These are phyloP conservation scores for Penicillium sp. DNA, from an alignment of 2,329 filamentous ascomycete species.

Conservation along the genomic window DNA sequence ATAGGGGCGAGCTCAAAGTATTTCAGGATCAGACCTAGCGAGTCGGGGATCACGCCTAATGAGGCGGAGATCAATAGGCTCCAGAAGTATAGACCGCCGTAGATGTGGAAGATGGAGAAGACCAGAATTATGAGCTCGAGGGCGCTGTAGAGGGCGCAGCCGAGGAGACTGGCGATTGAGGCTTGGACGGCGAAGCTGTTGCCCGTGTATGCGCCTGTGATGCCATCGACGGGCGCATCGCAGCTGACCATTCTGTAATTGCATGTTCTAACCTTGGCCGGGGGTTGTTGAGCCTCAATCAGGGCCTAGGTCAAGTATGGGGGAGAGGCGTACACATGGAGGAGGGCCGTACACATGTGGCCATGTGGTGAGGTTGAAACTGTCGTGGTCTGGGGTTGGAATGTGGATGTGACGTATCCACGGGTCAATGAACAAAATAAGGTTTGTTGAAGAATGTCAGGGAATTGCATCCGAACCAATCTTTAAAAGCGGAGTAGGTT, in stretches of 20 bases:
- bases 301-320: background rate
- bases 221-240: slow-evolving; percentile 11
- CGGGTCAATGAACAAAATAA: background rate
- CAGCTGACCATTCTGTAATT: slow-evolving; percentile 8
- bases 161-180: slow-evolving; percentile 9
- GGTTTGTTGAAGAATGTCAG: background rate
- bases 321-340: too few species aligned
- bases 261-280: background rate
- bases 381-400: background rate
- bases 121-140: slow-evolving; percentile 13
- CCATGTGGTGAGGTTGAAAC: background rate
- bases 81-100: slow-evolving; percentile 16
- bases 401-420: background rate
- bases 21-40: slow-evolving; percentile 8
- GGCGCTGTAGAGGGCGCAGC: slow-evolving; percentile 12
- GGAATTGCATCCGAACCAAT: background rate
- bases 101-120: slow-evolving; percentile 7
- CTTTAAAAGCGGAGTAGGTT: background rate
- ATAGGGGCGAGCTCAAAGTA: slow-evolving; percentile 16
- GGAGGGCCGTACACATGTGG: background rate
- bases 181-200: slow-evolving; percentile 16
- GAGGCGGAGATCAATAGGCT: slow-evolving; percentile 5
- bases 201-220: slow-evolving; percentile 13
- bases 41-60: slow-evolving; percentile 10
- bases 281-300: background rate